These are phyloP conservation scores for Hippophae tibetana DNA, from an alignment of 306 rosid species.

Conservation along the genomic window DNA sequence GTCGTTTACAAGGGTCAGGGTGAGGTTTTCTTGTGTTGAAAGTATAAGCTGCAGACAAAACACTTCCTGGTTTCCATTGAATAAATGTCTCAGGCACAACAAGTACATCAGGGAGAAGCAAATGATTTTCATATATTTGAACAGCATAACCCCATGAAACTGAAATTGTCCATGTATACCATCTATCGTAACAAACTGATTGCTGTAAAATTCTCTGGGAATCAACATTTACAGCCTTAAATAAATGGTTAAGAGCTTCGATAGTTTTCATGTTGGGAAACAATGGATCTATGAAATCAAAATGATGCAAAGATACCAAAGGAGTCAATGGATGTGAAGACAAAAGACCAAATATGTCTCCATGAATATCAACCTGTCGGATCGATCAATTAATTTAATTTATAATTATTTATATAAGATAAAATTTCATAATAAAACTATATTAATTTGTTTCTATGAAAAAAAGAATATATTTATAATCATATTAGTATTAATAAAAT, in stretches of 20 bases:
- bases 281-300: slow-evolving; percentile 50
- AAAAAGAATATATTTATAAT: background rate
- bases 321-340: slow-evolving; percentile 78
- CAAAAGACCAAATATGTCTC: slow-evolving; percentile 63
- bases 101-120: slow-evolving; percentile 43
- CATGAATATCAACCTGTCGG: slow-evolving; percentile 57
- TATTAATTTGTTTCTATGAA: no score
- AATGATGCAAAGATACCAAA: slow-evolving; percentile 65
- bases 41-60: slow-evolving; percentile 36
- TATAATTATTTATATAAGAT: no score
- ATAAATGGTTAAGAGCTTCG: slow-evolving; percentile 50
- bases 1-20: slow-evolving; percentile 53
- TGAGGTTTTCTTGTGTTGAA: slow-evolving; percentile 38
- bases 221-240: slow-evolving; percentile 45
- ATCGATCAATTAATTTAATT: slow-evolving; percentile 5
- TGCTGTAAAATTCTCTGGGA: slow-evolving; percentile 69
- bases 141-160: slow-evolving; percentile 96
- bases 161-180: slow-evolving; percentile 73
- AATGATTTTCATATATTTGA: slow-evolving; percentile 42
- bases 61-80: slow-evolving; percentile 44
- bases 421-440: no score
- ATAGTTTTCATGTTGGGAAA: slow-evolving; percentile 63
- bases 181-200: slow-evolving; percentile 67
- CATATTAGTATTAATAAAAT: no score
- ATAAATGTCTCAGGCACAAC: slow-evolving; percentile 54